A percentile compares a stretch with the other conserved stretches of the same genome.
Evolutionary conservation across 2,329 filamentous ascomycete genomes (phyloP).

Genomic region (Chrysosporium keratinophilum): DNA sequence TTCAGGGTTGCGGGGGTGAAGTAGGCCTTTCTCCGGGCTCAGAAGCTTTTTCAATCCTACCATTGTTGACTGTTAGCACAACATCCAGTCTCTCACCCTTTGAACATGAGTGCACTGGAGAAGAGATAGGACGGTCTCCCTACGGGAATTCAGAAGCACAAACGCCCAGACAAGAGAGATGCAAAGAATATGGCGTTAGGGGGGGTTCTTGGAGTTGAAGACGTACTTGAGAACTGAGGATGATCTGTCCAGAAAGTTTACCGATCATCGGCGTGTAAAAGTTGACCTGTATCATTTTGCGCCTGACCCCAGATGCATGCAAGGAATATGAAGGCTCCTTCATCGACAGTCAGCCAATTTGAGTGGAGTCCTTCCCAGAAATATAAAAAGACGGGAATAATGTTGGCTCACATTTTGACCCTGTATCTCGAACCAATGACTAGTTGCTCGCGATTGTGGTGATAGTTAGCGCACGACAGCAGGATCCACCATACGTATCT

Average conservation of each 20-base stretch:
- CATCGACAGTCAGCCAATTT: not conserved
- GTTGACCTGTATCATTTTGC: slow-evolving; percentile 2
- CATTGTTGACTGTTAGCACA: slow-evolving; percentile 18
- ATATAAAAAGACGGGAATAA: not conserved
- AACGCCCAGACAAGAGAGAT: not conserved
- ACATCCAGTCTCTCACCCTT: too few species aligned
- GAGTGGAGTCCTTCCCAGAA: not conserved
- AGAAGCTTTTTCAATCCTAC: slow-evolving; percentile 15
- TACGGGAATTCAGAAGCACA: not conserved
- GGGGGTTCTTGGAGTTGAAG: not conserved
- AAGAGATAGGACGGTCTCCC: not conserved
- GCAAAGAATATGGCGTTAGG: not conserved
- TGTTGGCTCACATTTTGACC: not conserved
- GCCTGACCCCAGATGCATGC: not conserved
- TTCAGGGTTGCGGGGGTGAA: slow-evolving; percentile 2
- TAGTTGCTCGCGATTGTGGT: not conserved
- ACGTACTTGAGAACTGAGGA: not conserved
- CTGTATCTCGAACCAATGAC: not conserved
- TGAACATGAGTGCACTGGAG: not conserved
- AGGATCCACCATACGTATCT: slow-evolving; percentile 1
- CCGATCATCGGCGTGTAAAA: slow-evolving; percentile 2
- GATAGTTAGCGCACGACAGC: slow-evolving; percentile 1
- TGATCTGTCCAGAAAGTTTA: slow-evolving; percentile 1
- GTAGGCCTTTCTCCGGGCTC: slow-evolving; percentile 9
- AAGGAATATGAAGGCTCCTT: not conserved